A percentile compares a stretch with the other conserved stretches of the same genome.
Evolutionary conservation across 148 eudicot species (phyloP).

Genomic region (Nepenthes gracilis): DNA sequence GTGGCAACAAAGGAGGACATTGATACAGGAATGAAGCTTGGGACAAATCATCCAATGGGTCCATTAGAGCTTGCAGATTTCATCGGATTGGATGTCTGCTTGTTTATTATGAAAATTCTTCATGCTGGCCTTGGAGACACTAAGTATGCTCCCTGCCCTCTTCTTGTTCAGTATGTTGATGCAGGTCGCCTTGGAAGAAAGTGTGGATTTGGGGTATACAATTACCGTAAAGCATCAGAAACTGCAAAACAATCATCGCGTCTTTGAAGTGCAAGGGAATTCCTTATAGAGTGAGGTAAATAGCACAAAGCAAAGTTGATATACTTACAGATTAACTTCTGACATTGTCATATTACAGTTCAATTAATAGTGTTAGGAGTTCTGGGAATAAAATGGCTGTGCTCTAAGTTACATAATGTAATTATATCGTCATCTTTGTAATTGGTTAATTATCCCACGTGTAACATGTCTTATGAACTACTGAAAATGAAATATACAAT

Average conservation of each 20-base stretch:
- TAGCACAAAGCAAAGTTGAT: not conserved
- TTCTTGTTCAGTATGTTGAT: conserved; percentile 84
- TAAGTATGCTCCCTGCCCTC: conserved; percentile 84
- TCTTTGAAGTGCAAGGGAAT: conserved; percentile 20
- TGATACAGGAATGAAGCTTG: conserved; percentile 82
- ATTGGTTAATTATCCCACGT: too few species aligned
- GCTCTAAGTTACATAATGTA: too few species aligned
- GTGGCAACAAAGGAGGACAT: conserved; percentile 93
- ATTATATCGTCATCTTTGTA: too few species aligned
- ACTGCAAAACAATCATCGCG: conserved; percentile 22
- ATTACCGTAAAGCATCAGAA: conserved; percentile 28
- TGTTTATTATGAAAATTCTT: conserved; percentile 72
- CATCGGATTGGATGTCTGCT: conserved; percentile 85
- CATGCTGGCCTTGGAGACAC: conserved; percentile 77
- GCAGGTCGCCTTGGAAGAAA: conserved; percentile 83
- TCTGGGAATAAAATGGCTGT: too few species aligned
- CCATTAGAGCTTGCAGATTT: conserved; percentile 88
- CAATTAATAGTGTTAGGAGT: too few species aligned
- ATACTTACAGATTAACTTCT: not conserved
- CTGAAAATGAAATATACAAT: too few species aligned
- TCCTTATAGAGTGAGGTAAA: conserved; percentile 10
- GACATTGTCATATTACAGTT: too few species aligned
- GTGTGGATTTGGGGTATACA: conserved; percentile 68
- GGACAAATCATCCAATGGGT: conserved; percentile 94
- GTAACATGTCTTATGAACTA: too few species aligned